Conservation (phyloP, 129 eudicot species). For the Pulicaria dysenterica region DNA sequence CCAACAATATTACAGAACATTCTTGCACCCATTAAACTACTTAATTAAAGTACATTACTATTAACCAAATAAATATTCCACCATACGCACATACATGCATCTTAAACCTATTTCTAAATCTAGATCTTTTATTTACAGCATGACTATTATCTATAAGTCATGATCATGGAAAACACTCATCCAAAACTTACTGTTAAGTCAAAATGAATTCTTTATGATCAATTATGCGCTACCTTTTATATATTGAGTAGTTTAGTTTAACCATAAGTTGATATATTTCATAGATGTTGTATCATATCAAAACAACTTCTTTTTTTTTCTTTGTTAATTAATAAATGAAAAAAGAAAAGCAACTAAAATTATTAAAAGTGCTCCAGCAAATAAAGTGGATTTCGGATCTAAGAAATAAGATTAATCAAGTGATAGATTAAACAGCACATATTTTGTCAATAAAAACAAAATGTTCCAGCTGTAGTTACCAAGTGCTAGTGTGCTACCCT, state of each 20-base stretch:
- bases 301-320: slow-evolving; percentile 9
- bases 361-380: slow-evolving; percentile 31
- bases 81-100: no score
- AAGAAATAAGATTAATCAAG: slow-evolving; percentile 34
- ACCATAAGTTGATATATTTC: no score
- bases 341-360: slow-evolving; percentile 21
- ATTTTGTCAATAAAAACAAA: slow-evolving; percentile 31
- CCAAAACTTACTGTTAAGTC: no score
- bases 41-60: no score
- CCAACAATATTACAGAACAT: slow-evolving; percentile 27
- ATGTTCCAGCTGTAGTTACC: slow-evolving; percentile 38
- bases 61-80: slow-evolving; percentile 1
- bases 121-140: no score
- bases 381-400: slow-evolving; percentile 33
- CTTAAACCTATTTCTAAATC: no score
- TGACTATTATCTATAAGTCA: no score
- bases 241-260: no score
- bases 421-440: slow-evolving; percentile 28
- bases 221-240: no score
- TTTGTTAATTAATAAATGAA: slow-evolving; percentile 8
- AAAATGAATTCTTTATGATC: no score
- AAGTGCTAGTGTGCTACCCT: slow-evolving; percentile 42
- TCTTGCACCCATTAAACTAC: slow-evolving; percentile 30
- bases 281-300: no score
- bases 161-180: no score